These are phyloP conservation scores for Scutellaria minor DNA, from an alignment of 257 asterid species.

Conservation along the genomic window DNA sequence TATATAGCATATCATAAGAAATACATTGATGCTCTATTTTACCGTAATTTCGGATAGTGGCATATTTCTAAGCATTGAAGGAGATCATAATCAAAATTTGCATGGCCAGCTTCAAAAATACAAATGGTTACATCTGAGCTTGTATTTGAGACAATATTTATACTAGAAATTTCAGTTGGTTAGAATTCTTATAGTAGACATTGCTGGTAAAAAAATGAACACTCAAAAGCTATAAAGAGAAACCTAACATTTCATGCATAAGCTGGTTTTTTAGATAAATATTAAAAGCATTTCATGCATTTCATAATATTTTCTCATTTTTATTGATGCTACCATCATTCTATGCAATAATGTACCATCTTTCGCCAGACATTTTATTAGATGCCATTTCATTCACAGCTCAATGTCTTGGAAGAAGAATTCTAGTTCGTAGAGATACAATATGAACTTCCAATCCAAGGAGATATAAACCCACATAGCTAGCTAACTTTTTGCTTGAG, in stretches of 20 bases:
- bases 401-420: slow-evolving; percentile 11
- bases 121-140: not conserved
- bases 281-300: not conserved
- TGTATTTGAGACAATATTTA: not conserved
- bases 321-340: slow-evolving; percentile 18
- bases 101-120: not conserved
- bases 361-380: not conserved
- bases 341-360: not conserved
- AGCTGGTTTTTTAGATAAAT: slow-evolving; percentile 3
- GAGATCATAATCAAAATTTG: not conserved
- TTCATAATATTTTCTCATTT: slow-evolving; percentile 2
- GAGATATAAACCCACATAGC: not conserved
- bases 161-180: not conserved
- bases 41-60: not conserved
- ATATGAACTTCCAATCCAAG: slow-evolving; percentile 2
- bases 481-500: not conserved
- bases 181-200: slow-evolving; percentile 4
- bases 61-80: slow-evolving; percentile 13
- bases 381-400: not conserved
- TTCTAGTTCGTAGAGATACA: not conserved
- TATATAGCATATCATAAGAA: not conserved
- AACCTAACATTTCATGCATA: slow-evolving; percentile 11
- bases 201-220: not conserved
- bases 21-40: not conserved
- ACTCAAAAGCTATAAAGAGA: not conserved